Base-by-base conservation (phyloP, 2,329 filamentous ascomycete species). In the Eutypa lata region DNA sequence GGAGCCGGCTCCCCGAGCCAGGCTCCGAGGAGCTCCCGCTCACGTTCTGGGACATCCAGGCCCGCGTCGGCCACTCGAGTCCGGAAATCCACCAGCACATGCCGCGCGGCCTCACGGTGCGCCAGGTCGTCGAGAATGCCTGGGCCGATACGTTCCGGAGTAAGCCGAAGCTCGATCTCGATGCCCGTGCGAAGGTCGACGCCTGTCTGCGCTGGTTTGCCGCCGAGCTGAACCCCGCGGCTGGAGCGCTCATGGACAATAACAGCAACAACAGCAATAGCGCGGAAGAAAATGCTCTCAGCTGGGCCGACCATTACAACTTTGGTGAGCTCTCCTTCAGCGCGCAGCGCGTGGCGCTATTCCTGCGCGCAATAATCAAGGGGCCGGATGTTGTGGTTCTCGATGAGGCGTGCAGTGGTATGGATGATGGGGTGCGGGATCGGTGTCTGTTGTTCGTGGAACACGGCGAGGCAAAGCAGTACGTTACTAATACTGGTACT, bases 41-140 rank as follows among this genome's bases (percentile, higher is more conserved):
- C 33, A 95, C 90, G 0, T 88, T 97, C 53, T 97, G 96, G 77
- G 92, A 97, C 57, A 84, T 99, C 7, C 94, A 97, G 68, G 80
- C 86, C 0, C 86, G 90, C 22, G 90, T 99, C 59, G 94, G 94
- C 11, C 92, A 97, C 68, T 94, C 91, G 0, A 95, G 90, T 56
- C 94, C 94, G 0, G 94, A 97, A 68, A 89, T 97, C 4, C 92
- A 97, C 64, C 87, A 90, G 49, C 91, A 96, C 70, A 97, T 97
- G 73, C 93, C 94, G 1, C 86, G 87, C 47, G 77, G 81, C 35
- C 76, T 96, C 46, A 87, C 86, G 0, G 73, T 96, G 10, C 82
- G 90, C 2, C 80, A 87, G 48, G 82, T 90, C 0, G 69, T 99
- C 0, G 90, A 94, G 66, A 93, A 87, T 48, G 91, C 93, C 0